A percentile compares a stretch with the other conserved stretches of the same genome.
These are phyloP conservation scores for Rhododendron ferrugineum DNA, from an alignment of 148 eudicot species.

Conservation along the genomic window DNA sequence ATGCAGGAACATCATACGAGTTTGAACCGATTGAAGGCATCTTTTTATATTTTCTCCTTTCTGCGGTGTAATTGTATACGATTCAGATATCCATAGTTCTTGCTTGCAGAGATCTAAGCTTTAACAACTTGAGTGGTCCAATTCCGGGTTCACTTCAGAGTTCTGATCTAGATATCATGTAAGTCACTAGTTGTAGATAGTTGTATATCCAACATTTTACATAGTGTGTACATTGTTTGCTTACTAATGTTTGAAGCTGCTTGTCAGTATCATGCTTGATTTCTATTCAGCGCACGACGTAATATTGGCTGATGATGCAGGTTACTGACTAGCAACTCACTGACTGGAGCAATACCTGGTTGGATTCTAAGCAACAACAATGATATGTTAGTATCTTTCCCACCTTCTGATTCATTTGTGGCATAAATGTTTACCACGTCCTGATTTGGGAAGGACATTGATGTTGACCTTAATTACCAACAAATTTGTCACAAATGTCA, in stretches of 20 bases:
- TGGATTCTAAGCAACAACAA: constrained; percentile 40
- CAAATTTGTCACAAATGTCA: not conserved
- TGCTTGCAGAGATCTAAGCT: constrained; percentile 59
- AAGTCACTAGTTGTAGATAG: constrained; percentile 13
- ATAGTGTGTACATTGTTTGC: not conserved
- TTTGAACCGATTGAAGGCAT: not conserved
- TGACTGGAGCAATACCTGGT: constrained; percentile 51
- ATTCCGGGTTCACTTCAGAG: constrained; percentile 31
- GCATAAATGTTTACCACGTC: not conserved
- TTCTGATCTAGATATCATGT: constrained; percentile 26
- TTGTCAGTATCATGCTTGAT: not conserved
- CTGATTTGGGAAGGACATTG: not conserved
- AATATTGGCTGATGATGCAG: constrained; percentile 22
- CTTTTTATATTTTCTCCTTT: not conserved
- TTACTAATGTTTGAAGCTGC: not conserved
- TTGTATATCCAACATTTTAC: not conserved
- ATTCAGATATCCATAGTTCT: not conserved
- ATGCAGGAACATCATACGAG: not conserved
- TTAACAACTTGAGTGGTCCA: constrained; percentile 48
- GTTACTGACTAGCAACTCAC: constrained; percentile 50
- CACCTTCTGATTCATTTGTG: not conserved
- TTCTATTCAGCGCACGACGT: not conserved
- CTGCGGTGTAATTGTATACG: not conserved
- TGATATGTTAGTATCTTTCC: constrained; percentile 11
- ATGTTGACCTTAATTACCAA: not conserved